These are phyloP conservation scores for Myochromella boudieri DNA, from an alignment of 768 basidiomycete species.

Conservation along the genomic window DNA sequence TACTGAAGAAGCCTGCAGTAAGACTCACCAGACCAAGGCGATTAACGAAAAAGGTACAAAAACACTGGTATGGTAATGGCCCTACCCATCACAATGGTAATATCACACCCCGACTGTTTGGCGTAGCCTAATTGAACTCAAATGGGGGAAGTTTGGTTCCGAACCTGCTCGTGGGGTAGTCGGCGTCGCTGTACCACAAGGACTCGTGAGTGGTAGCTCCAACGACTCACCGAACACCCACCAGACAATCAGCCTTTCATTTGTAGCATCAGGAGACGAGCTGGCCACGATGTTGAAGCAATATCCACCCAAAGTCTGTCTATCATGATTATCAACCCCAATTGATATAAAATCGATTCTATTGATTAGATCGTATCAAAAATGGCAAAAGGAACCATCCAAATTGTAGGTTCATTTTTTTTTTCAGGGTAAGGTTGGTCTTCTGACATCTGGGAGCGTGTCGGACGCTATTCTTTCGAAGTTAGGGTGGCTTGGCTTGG, in stretches of 20 bases:
- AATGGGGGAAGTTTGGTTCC: constrained; percentile 9
- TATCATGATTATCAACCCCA: not conserved
- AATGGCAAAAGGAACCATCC: constrained; percentile 2
- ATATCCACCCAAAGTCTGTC: not conserved
- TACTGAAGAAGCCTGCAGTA: too few species aligned
- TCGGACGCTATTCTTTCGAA: constrained; percentile 16
- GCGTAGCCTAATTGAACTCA: constrained; percentile 2
- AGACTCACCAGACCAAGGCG: too few species aligned
- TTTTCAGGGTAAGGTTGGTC: constrained; percentile 15
- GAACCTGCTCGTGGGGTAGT: not conserved
- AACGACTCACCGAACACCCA: not conserved
- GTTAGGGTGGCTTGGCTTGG: constrained; percentile 16
- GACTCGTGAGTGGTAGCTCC: not conserved
- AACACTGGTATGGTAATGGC: too few species aligned
- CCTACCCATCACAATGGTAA: too few species aligned
- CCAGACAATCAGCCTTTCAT: too few species aligned
- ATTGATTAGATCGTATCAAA: constrained; percentile 18
- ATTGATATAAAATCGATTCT: constrained; percentile 3
- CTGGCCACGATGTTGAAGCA: too few species aligned
- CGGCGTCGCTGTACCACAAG: too few species aligned
- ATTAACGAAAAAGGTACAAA: too few species aligned
- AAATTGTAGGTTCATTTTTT: constrained; percentile 15
- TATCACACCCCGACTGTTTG: constrained; percentile 10
- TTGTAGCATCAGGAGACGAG: too few species aligned
- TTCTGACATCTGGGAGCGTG: constrained; percentile 22